A percentile compares a stretch with the other conserved stretches of the same genome.
phyloP scores from a whole-genome alignment of 192 early-diverging fungal genomes.

The Chytriomyces confervae region DNA sequence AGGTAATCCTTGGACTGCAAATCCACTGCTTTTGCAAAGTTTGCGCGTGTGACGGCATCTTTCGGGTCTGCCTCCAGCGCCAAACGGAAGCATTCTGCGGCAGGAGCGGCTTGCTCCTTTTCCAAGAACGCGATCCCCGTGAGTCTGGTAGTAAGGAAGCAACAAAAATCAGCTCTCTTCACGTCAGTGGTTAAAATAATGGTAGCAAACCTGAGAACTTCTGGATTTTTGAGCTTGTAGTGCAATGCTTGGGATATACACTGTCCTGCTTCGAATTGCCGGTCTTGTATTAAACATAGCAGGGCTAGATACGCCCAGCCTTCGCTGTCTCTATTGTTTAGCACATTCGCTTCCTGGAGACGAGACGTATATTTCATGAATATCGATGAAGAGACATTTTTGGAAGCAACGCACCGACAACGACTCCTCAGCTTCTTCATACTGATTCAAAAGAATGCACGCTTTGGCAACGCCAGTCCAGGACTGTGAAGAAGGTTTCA shows the following conservation, averaged over 20 bases:
- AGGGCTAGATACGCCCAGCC: constrained; percentile 61
- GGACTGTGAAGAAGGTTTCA: constrained; percentile 42
- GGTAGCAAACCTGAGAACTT: constrained; percentile 37
- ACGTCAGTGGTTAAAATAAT: background rate
- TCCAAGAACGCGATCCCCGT: constrained; percentile 44
- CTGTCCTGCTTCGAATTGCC: constrained; percentile 59
- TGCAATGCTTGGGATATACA: constrained; percentile 58
- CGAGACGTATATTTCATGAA: background rate
- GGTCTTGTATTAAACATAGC: constrained; percentile 50
- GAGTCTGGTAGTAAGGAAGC: constrained; percentile 22
- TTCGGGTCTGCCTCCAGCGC: constrained; percentile 50
- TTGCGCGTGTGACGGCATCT: constrained; percentile 13
- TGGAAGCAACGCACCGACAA: constrained; percentile 46
- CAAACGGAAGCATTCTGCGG: constrained; percentile 56
- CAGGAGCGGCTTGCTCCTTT: constrained; percentile 35
- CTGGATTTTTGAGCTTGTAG: constrained; percentile 52
- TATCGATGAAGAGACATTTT: background rate
- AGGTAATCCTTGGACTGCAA: constrained; percentile 17
- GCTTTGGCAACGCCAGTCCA: constrained; percentile 64
- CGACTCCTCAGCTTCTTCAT: constrained; percentile 61
- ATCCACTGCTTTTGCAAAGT: constrained; percentile 22
- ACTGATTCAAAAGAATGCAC: constrained; percentile 54
- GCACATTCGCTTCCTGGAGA: constrained; percentile 63
- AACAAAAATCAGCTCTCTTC: background rate
- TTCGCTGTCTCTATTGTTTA: constrained; percentile 62